Evolutionary conservation across 495 filamentous ascomycete genomes (phyloP), one percentile per base, ranked within the genome.

Genomic region (Aspergillus steynii): DNA sequence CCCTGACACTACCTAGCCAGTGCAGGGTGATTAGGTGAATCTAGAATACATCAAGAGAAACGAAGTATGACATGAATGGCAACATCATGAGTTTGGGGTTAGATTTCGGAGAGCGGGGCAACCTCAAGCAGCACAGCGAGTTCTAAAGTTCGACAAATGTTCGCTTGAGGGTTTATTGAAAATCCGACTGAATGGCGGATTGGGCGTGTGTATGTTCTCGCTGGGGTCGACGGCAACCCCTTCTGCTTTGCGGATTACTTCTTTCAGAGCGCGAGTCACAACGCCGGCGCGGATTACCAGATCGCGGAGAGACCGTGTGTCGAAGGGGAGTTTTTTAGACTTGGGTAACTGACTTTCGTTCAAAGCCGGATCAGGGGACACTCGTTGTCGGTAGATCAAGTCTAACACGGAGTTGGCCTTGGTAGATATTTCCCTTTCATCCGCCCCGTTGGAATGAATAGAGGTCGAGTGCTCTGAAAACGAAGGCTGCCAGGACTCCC

Each of bases 301-400:
- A 71, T 94, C 90, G 61, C 88, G 87, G 26, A 97, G 85, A 59
- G 91, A 96, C 34, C 89, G 91, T 9, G 92, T 96, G 69, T 96
- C 93, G 65, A 97, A 97, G 14, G 91, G 90, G 34, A 96, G 86
- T 71, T 96, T 96, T 62, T 89, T 88, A 49, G 85, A 75, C 10
- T 85, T 73, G 20, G 82, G 72, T 50, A 77, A 73, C 8, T 77
- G 66, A 25, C 78, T 64, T 20, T 80, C 69, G 34, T 72, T 55
- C 46, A 81, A 61, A 50, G 74, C 71, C 12, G 82, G 80, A 65
- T 84, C 79, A 8, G 82, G 75, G 2, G 79, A 71, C 20, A 77
- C 79, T 34, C 82, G 83, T 65, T 86, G 84, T 61, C 90, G 83
- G 72, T 93, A 88, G 73, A 97, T 88, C 31, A 88, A 86, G 73